Conservation (phyloP, 108 stramenopile genomes). For the Fistulifera pelliculosa region DNA sequence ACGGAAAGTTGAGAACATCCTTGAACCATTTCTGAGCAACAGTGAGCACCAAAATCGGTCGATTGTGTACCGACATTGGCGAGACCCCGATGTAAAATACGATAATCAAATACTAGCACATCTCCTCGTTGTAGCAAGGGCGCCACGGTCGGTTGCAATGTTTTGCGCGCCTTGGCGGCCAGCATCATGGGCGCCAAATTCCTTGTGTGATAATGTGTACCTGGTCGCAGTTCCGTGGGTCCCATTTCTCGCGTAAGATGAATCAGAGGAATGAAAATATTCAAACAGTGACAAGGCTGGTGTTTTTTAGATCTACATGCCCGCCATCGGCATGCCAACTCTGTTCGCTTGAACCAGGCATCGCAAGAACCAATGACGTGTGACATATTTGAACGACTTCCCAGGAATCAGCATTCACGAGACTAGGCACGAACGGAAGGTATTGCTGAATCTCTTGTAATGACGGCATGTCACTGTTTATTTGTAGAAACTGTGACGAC, state of each 20-base stretch:
- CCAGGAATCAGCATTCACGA: conserved; percentile 1
- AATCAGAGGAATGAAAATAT: conserved; percentile 61
- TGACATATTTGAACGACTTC: conserved; percentile 1
- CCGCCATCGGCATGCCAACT: conserved; percentile 72
- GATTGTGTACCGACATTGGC: conserved; percentile 40
- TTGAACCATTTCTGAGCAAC: conserved; percentile 56
- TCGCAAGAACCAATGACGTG: conserved; percentile 47
- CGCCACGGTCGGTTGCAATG: conserved; percentile 30
- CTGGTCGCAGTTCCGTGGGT: conserved; percentile 67
- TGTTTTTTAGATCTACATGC: conserved; percentile 39
- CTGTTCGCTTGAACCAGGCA: conserved; percentile 52
- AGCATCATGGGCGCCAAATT: conserved; percentile 55
- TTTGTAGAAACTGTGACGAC: background rate
- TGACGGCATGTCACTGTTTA: conserved; percentile 1
- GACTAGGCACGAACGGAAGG: conserved; percentile 9
- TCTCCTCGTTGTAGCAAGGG: conserved; percentile 38
- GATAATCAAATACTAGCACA: conserved; percentile 68
- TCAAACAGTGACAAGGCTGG: conserved; percentile 45
- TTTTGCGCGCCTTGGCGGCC: conserved; percentile 40
- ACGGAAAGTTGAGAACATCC: conserved; percentile 70
- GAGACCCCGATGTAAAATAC: conserved; percentile 58
- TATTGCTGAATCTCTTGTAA: conserved; percentile 4
- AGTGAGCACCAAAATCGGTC: conserved; percentile 51
- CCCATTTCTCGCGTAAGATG: conserved; percentile 37
- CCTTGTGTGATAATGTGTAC: conserved; percentile 52